Evolutionary conservation across 2,329 filamentous ascomycete species (phyloP).

Genomic region (Calonectria fujianensis): DNA sequence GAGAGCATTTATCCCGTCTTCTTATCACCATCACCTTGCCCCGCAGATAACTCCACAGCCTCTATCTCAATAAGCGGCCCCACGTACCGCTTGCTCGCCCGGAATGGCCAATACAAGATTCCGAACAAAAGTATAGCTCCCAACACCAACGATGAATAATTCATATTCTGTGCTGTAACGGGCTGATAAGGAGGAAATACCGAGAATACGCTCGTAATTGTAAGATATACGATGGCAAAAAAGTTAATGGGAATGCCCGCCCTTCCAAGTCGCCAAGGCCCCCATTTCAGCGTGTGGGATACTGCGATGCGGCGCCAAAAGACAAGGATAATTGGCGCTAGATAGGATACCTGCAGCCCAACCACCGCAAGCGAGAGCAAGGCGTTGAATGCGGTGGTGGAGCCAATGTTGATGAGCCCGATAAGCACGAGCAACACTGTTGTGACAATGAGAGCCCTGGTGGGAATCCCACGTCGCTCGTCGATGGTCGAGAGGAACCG

Average conservation of each 20-base stretch:
- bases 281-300: conserved; percentile 40
- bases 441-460: conserved; percentile 24
- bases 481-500: conserved; percentile 37
- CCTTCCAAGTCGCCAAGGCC: conserved; percentile 43
- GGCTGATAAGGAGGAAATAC: conserved; percentile 45
- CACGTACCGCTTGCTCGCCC: conserved; percentile 41
- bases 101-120: conserved; percentile 44
- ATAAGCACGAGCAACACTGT: conserved; percentile 43
- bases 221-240: conserved; percentile 36
- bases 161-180: conserved; percentile 45
- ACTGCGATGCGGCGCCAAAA: conserved; percentile 43
- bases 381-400: conserved; percentile 49
- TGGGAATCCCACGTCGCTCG: conserved; percentile 39
- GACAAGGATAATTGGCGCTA: conserved; percentile 39
- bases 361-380: conserved; percentile 45
- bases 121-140: conserved; percentile 42
- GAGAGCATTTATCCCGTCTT: neutral
- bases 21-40: neutral
- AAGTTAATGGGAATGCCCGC: conserved; percentile 42
- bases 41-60: conserved; percentile 10
- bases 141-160: conserved; percentile 45
- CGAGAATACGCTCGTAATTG: conserved; percentile 42
- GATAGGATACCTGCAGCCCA: conserved; percentile 43
- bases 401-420: conserved; percentile 50
- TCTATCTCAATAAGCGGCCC: conserved; percentile 43